Evolutionary conservation across 805 yeast genomes (phyloP).

Genomic region (Candida qinlingensis): DNA sequence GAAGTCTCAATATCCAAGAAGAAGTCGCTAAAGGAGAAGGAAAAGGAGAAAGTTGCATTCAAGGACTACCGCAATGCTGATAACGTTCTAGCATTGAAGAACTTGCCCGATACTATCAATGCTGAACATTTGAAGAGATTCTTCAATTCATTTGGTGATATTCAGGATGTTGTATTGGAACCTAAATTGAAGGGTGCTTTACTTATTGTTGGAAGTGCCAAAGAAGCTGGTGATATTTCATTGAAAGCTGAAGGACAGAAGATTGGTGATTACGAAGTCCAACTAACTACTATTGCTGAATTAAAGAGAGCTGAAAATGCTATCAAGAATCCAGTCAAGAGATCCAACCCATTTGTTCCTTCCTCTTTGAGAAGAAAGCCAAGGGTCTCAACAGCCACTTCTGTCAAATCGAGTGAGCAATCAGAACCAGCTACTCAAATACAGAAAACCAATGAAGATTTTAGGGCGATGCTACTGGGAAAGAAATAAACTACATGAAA

Average conservation of each 20-base stretch:
- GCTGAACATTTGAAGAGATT: slow-evolving; percentile 29
- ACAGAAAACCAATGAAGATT: slow-evolving; percentile 20
- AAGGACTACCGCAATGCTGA: slow-evolving; percentile 18
- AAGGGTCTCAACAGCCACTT: background rate
- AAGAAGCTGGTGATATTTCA: slow-evolving; percentile 47
- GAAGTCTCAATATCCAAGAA: slow-evolving; percentile 44
- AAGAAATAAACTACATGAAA: slow-evolving; percentile 5
- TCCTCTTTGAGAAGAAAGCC: slow-evolving; percentile 7
- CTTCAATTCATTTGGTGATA: slow-evolving; percentile 31
- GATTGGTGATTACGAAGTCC: slow-evolving; percentile 31
- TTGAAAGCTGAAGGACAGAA: slow-evolving; percentile 36
- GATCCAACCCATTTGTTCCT: background rate
- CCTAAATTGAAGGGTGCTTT: slow-evolving; percentile 45
- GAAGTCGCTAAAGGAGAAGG: slow-evolving; percentile 30
- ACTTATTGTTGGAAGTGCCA: slow-evolving; percentile 37
- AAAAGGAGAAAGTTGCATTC: slow-evolving; percentile 22
- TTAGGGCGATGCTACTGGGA: slow-evolving; percentile 21
- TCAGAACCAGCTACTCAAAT: background rate
- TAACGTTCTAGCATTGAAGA: slow-evolving; percentile 20
- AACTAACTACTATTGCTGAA: slow-evolving; percentile 31
- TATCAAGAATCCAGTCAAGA: background rate
- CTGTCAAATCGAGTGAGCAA: background rate
- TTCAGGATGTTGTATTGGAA: slow-evolving; percentile 38
- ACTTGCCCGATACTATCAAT: slow-evolving; percentile 34
- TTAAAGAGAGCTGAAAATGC: slow-evolving; percentile 14